Evolutionary conservation across 768 basidiomycete genomes (phyloP).

Genomic region (Termitomyces sp.): DNA sequence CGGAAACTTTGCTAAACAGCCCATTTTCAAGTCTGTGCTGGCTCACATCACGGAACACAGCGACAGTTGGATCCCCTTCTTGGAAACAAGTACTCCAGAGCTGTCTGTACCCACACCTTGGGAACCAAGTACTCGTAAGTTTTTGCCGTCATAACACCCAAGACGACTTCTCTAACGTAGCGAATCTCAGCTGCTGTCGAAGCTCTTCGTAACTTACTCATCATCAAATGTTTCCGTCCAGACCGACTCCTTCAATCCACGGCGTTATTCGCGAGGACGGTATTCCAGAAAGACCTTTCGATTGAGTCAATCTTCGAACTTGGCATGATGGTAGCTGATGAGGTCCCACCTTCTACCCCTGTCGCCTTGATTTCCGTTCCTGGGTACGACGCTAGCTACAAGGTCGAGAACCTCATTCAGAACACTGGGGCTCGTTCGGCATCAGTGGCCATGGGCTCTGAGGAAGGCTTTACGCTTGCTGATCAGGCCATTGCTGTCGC

Average conservation of each 20-base stretch:
- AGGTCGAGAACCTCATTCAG: slow-evolving; percentile 83
- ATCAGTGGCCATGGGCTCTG: slow-evolving; percentile 97
- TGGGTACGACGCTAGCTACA: slow-evolving; percentile 98
- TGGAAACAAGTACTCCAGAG: slow-evolving; percentile 65
- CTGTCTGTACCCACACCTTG: slow-evolving; percentile 68
- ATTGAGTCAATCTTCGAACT: slow-evolving; percentile 72
- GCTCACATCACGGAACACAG: slow-evolving; percentile 54
- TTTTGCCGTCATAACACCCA: neutral
- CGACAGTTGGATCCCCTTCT: slow-evolving; percentile 66
- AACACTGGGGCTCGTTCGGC: slow-evolving; percentile 71
- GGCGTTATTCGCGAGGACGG: slow-evolving; percentile 62
- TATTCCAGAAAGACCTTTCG: slow-evolving; percentile 81
- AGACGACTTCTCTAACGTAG: slow-evolving; percentile 3
- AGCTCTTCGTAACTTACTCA: slow-evolving; percentile 67
- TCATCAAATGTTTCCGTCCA: slow-evolving; percentile 89
- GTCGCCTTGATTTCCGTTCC: slow-evolving; percentile 89
- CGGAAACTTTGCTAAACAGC: slow-evolving; percentile 62
- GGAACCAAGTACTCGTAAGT: slow-evolving; percentile 74
- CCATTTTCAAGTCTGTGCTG: slow-evolving; percentile 74
- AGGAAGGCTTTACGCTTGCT: slow-evolving; percentile 93
- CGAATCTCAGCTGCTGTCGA: slow-evolving; percentile 54
- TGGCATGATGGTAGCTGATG: slow-evolving; percentile 67
- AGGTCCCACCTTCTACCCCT: slow-evolving; percentile 77
- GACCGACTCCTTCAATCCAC: slow-evolving; percentile 87
- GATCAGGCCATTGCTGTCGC: slow-evolving; percentile 95